Conservation (phyloP, 305 asterid species). For the Salvia sclarea region DNA sequence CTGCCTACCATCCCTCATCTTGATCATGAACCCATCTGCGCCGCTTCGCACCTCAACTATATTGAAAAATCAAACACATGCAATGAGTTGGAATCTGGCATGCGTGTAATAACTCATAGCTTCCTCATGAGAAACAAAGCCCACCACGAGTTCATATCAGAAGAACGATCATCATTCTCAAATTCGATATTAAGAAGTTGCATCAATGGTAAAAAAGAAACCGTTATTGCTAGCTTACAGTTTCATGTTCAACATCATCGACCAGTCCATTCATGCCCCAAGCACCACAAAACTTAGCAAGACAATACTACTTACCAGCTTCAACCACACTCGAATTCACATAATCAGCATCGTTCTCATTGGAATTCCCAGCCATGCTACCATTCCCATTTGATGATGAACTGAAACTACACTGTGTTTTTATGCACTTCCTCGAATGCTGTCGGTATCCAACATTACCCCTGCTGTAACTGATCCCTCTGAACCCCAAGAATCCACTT, state of each 20-base stretch:
- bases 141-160: background rate
- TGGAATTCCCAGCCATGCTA: constrained; percentile 60
- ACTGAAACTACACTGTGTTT: constrained; percentile 53
- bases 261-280: background rate
- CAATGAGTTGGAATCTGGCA: background rate
- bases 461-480: constrained; percentile 35
- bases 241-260: background rate
- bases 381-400: constrained; percentile 76
- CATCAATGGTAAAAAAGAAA: background rate
- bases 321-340: constrained; percentile 71
- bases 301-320: constrained; percentile 54
- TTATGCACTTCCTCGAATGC: constrained; percentile 34
- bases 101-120: background rate
- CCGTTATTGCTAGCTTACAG: background rate
- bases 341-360: constrained; percentile 60
- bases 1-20: constrained; percentile 84
- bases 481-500: constrained; percentile 50
- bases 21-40: constrained; percentile 75
- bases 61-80: constrained; percentile 14
- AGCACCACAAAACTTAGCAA: background rate
- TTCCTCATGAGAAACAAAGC: background rate
- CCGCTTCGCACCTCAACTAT: constrained; percentile 87
- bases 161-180: background rate
- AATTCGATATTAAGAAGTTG: background rate
- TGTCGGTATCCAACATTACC: constrained; percentile 23